Percentiles rank a stretch among this genome's conserved stretches.
Conservation (phyloP, 1,139 yeast species). For the Meyerozyma guilliermondii region DNA sequence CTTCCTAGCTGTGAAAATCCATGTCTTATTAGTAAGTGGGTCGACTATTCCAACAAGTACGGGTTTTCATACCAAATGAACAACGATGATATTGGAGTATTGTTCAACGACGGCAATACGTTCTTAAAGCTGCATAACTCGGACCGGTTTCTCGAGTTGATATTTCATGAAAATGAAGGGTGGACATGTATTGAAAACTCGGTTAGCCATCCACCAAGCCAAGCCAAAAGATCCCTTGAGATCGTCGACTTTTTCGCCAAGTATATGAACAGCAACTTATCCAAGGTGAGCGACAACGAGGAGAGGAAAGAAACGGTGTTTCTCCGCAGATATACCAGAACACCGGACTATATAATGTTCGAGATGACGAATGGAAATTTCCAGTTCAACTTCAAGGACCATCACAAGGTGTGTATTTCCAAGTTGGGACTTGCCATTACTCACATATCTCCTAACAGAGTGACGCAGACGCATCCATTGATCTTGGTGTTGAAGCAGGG, state of each 20-base stretch:
- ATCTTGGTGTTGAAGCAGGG: slow-evolving; percentile 58
- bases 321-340: slow-evolving; percentile 76
- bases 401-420: slow-evolving; percentile 79
- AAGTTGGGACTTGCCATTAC: slow-evolving; percentile 73
- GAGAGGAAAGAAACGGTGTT: slow-evolving; percentile 61
- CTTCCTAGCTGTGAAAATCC: slow-evolving; percentile 56
- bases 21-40: slow-evolving; percentile 89
- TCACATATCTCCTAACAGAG: slow-evolving; percentile 74
- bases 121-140: slow-evolving; percentile 65
- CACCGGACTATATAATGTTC: slow-evolving; percentile 80
- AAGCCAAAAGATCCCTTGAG: slow-evolving; percentile 66
- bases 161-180: slow-evolving; percentile 59
- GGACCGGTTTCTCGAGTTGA: slow-evolving; percentile 57
- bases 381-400: slow-evolving; percentile 94
- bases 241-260: slow-evolving; percentile 80
- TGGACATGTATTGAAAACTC: slow-evolving; percentile 70
- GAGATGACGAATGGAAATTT: slow-evolving; percentile 88
- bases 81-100: slow-evolving; percentile 88
- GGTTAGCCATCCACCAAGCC: slow-evolving; percentile 51
- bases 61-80: slow-evolving; percentile 93
- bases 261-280: slow-evolving; percentile 76
- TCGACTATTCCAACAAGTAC: slow-evolving; percentile 91
- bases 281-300: slow-evolving; percentile 64
- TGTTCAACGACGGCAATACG: slow-evolving; percentile 79
- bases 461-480: slow-evolving; percentile 65